These are phyloP conservation scores for Kodamaea jinghongensis DNA, from an alignment of 805 yeast genomes.

Conservation along the genomic window DNA sequence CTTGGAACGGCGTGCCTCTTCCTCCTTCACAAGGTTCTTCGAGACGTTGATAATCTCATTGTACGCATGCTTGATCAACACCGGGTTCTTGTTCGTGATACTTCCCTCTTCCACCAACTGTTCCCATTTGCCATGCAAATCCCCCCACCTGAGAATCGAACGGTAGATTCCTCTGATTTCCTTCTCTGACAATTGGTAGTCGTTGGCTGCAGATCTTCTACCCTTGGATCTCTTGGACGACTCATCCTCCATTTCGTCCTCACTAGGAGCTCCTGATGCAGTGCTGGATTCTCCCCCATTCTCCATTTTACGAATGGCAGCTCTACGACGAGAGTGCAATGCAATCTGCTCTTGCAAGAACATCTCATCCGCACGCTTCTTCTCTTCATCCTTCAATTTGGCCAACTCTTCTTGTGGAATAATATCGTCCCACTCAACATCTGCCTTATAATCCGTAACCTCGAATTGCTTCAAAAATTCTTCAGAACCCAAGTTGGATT, in stretches of 20 bases:
- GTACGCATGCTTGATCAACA: slow-evolving; percentile 69
- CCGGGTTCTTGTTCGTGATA: slow-evolving; percentile 79
- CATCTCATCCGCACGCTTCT: slow-evolving; percentile 79
- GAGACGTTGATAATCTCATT: slow-evolving; percentile 68
- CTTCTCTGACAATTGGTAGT: slow-evolving; percentile 67
- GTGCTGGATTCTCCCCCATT: slow-evolving; percentile 16
- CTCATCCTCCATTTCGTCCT: slow-evolving; percentile 33
- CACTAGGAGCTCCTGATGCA: slow-evolving; percentile 13
- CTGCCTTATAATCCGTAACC: slow-evolving; percentile 97
- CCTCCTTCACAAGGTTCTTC: slow-evolving; percentile 57
- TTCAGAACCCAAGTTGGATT: slow-evolving; percentile 97
- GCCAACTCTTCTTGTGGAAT: slow-evolving; percentile 92
- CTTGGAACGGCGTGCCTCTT: slow-evolving; percentile 59
- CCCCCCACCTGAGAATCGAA: slow-evolving; percentile 79
- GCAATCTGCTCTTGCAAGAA: slow-evolving; percentile 87
- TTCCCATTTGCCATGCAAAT: slow-evolving; percentile 73
- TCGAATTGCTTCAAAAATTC: slow-evolving; percentile 96
- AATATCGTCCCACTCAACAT: slow-evolving; percentile 98
- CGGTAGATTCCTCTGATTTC: slow-evolving; percentile 85
- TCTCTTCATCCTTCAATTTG: slow-evolving; percentile 88
- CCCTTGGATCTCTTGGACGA: slow-evolving; percentile 28
- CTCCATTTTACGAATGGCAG: slow-evolving; percentile 60
- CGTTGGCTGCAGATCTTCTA: slow-evolving; percentile 32
- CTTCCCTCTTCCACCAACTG: slow-evolving; percentile 87
- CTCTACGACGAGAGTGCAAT: slow-evolving; percentile 77